phyloP scores from a whole-genome alignment of 306 rosid species.

The Castanopsis chinensis region DNA sequence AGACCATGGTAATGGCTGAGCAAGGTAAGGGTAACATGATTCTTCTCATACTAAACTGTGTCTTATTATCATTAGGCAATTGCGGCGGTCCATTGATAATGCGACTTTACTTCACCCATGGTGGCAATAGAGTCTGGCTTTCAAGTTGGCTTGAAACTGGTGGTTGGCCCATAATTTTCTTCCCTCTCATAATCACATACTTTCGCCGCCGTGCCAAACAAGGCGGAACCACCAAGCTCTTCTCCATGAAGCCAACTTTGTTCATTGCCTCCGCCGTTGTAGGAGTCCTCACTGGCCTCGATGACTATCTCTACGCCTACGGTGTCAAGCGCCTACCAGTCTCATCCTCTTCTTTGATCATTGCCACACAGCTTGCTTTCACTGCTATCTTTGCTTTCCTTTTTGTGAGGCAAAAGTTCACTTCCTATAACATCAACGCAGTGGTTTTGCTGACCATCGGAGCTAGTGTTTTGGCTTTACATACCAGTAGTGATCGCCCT shows the following conservation, averaged over 20 bases:
- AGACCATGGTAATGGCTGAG: not conserved
- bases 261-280: slow-evolving; percentile 39
- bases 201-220: slow-evolving; percentile 31
- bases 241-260: slow-evolving; percentile 43
- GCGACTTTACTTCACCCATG: slow-evolving; percentile 76
- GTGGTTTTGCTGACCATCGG: slow-evolving; percentile 60
- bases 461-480: slow-evolving; percentile 62
- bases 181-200: slow-evolving; percentile 43
- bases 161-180: slow-evolving; percentile 59
- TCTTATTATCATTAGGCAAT: slow-evolving; percentile 39
- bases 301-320: slow-evolving; percentile 59
- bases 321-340: slow-evolving; percentile 65
- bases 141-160: slow-evolving; percentile 61
- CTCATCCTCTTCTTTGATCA: slow-evolving; percentile 58
- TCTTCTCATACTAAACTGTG: slow-evolving; percentile 47
- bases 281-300: slow-evolving; percentile 61
- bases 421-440: slow-evolving; percentile 52
- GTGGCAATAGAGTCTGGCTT: slow-evolving; percentile 69
- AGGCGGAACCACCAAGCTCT: not conserved
- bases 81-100: slow-evolving; percentile 60
- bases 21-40: slow-evolving; percentile 14
- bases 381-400: slow-evolving; percentile 58
- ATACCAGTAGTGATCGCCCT: slow-evolving; percentile 58
- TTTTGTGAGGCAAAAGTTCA: slow-evolving; percentile 59
- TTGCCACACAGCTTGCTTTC: slow-evolving; percentile 69